These are phyloP conservation scores for Cochlearia excelsa DNA, from an alignment of 345 rosid genomes.

Conservation along the genomic window DNA sequence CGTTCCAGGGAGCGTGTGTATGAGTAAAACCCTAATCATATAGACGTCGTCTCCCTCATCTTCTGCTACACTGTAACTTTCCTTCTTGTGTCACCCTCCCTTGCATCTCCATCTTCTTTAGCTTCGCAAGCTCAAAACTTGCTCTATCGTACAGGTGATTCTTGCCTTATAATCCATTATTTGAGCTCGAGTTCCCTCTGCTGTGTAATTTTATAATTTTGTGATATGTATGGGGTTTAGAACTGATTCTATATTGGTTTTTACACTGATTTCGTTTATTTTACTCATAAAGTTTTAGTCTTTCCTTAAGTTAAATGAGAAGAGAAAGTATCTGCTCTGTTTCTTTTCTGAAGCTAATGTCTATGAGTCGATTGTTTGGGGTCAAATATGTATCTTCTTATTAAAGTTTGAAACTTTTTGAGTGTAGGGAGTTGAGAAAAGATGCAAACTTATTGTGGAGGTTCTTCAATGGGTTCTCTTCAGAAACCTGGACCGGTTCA, in stretches of 20 bases:
- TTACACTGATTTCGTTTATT: slow-evolving; percentile 1
- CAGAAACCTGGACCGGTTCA: slow-evolving; percentile 52
- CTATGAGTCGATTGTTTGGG: too few relatives aligned
- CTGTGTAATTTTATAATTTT: not conserved
- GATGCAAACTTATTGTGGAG: slow-evolving; percentile 60
- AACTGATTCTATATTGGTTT: slow-evolving; percentile 13
- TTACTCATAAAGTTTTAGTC: slow-evolving; percentile 4
- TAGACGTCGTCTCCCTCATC: not conserved
- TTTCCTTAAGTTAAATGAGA: not conserved
- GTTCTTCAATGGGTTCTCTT: slow-evolving; percentile 52
- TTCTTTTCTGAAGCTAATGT: too few relatives aligned
- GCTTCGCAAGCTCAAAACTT: too few relatives aligned
- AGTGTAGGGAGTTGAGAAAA: slow-evolving; percentile 9
- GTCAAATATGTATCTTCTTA: too few relatives aligned
- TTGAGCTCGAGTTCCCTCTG: not conserved
- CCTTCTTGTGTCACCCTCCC: too few relatives aligned
- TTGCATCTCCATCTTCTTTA: not conserved
- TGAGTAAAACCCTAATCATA: slow-evolving; percentile 23
- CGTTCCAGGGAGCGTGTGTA: slow-evolving; percentile 1
- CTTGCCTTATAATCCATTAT: too few relatives aligned
- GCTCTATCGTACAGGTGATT: too few relatives aligned
- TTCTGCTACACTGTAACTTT: not conserved
- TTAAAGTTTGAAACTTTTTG: not conserved
- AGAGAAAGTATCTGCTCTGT: not conserved
- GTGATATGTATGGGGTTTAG: not conserved